Percentiles rank a stretch among this genome's conserved stretches.
phyloP scores from a whole-genome alignment of 1,284 basidiomycete genomes.

The Albatrellus sp. region DNA sequence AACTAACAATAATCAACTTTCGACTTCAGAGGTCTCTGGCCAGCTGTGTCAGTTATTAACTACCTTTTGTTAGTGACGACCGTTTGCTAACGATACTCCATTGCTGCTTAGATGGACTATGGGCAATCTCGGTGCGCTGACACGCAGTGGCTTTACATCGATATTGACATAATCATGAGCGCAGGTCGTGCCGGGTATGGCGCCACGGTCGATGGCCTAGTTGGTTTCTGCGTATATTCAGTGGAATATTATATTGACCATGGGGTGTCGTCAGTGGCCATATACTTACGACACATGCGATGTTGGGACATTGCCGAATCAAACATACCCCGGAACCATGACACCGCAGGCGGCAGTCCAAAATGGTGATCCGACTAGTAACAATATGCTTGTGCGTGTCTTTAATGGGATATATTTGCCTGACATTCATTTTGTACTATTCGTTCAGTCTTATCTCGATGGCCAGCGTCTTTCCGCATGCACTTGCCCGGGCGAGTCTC shows the following conservation, averaged over 20 bases:
- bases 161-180: not conserved
- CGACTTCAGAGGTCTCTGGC: conserved; percentile 32
- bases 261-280: conserved; percentile 36
- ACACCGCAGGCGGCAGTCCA: conserved; percentile 21
- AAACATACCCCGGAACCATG: conserved; percentile 27
- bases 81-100: not conserved
- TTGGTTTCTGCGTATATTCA: conserved; percentile 1
- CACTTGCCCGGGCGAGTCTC: conserved; percentile 56
- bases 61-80: not conserved
- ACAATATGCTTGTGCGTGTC: conserved; percentile 19
- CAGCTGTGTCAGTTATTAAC: conserved; percentile 17
- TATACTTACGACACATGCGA: conserved; percentile 72
- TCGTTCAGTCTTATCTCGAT: conserved; percentile 46
- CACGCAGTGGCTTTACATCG: not conserved
- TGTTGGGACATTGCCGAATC: conserved; percentile 49
- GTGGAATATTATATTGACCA: too few species aligned
- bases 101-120: conserved; percentile 29
- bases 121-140: conserved; percentile 38
- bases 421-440: not conserved
- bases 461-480: conserved; percentile 72
- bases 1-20: not conserved
- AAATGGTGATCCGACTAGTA: conserved; percentile 28
- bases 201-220: conserved; percentile 15
- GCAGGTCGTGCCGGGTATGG: conserved; percentile 15
- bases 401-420: not conserved